phyloP scores from a whole-genome alignment of 2,329 filamentous ascomycete genomes.

The Grosmannia serpens region DNA sequence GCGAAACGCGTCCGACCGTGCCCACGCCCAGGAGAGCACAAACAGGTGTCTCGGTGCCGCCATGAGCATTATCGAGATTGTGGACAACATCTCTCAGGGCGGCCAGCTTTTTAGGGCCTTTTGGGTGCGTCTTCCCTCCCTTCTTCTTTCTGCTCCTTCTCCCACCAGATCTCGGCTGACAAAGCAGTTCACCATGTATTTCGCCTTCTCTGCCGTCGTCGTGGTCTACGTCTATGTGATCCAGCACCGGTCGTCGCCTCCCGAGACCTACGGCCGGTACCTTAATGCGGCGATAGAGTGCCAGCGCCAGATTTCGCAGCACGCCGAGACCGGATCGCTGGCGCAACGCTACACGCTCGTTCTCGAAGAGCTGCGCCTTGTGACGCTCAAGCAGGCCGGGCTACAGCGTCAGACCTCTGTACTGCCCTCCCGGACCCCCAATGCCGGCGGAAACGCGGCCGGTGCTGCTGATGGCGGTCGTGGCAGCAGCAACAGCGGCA shows the following conservation, averaged over 20 bases:
- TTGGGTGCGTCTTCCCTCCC: conserved; percentile 23
- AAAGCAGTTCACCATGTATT: conserved; percentile 34
- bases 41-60: conserved; percentile 32
- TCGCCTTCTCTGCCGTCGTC: conserved; percentile 41
- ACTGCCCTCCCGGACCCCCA: too few species aligned
- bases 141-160: too few species aligned
- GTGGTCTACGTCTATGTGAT: conserved; percentile 44
- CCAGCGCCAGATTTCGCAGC: conserved; percentile 30
- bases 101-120: conserved; percentile 32
- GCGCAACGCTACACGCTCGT: conserved; percentile 39
- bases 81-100: conserved; percentile 27
- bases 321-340: conserved; percentile 27
- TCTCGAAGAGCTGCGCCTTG: conserved; percentile 32
- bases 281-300: conserved; percentile 27
- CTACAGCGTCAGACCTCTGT: too few species aligned
- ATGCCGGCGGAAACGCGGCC: too few species aligned
- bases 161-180: too few species aligned
- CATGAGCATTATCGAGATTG: conserved; percentile 29
- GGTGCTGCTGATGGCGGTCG: too few species aligned
- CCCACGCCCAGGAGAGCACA: background rate
- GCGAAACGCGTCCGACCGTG: too few species aligned
- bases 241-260: conserved; percentile 19
- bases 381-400: too few species aligned
- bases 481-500: too few species aligned
- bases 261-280: too few species aligned